Evolutionary conservation across 164 flowering plant species (phyloP).

Genomic region (Nymphaea thermarum): DNA sequence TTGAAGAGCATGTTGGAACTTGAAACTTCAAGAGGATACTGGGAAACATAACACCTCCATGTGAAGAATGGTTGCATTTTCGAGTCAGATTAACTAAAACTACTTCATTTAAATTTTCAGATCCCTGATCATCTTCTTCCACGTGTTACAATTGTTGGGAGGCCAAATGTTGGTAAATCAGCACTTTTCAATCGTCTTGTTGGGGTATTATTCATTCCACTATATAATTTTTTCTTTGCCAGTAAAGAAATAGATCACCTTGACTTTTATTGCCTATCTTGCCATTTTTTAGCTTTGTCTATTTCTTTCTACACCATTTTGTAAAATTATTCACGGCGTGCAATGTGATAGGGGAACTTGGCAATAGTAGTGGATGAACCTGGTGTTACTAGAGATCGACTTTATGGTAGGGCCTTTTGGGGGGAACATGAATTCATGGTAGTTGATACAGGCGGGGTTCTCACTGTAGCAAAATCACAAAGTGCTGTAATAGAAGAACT

Average conservation of each 20-base stretch:
- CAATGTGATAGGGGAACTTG: slow-evolving; percentile 46
- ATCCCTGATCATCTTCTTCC: slow-evolving; percentile 88
- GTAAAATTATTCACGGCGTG: neutral
- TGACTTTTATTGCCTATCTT: too few relatives aligned
- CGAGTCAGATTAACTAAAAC: neutral
- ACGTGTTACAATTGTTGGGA: slow-evolving; percentile 82
- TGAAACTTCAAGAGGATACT: neutral
- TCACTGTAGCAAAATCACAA: slow-evolving; percentile 66
- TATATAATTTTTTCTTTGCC: neutral
- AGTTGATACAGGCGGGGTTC: slow-evolving; percentile 94
- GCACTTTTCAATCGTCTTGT: slow-evolving; percentile 94
- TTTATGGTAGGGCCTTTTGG: slow-evolving; percentile 94
- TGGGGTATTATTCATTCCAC: slow-evolving; percentile 43
- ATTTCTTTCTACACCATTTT: too few relatives aligned
- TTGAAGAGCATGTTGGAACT: neutral
- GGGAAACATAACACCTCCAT: too few relatives aligned
- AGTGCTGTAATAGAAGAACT: slow-evolving; percentile 63
- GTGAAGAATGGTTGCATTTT: neutral
- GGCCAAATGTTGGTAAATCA: slow-evolving; percentile 99
- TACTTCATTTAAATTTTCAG: slow-evolving; percentile 27
- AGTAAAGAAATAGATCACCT: too few relatives aligned
- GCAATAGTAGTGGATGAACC: slow-evolving; percentile 99
- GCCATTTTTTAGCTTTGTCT: neutral
- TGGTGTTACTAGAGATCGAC: slow-evolving; percentile 96
- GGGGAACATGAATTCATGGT: slow-evolving; percentile 90